Evolutionary conservation across 352 stramenopile species (phyloP).

Genomic region (Globisporangium ultimum): DNA sequence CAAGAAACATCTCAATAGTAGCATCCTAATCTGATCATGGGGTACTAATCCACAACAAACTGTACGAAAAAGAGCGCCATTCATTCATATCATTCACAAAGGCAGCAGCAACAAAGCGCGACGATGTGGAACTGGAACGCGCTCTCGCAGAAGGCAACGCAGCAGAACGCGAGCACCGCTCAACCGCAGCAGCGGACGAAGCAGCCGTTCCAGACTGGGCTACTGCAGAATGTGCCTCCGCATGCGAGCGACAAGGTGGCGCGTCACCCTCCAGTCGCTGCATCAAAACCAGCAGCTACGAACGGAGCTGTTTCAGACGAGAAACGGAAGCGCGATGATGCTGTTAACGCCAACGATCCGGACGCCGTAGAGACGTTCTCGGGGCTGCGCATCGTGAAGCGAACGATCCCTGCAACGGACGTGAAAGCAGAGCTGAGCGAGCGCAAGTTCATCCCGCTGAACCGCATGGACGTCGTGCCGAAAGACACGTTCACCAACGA

Average conservation of each 20-base stretch:
- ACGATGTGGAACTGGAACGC: slow-evolving; percentile 22
- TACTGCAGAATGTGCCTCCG: not conserved
- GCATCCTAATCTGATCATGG: too few relatives aligned
- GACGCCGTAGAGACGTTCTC: slow-evolving; percentile 50
- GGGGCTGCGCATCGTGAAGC: slow-evolving; percentile 47
- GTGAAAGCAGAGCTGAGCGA: slow-evolving; percentile 64
- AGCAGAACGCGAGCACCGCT: slow-evolving; percentile 11
- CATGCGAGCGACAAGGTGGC: not conserved
- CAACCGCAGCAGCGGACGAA: not conserved
- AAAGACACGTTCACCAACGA: slow-evolving; percentile 55
- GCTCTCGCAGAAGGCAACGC: slow-evolving; percentile 15
- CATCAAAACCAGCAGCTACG: too few relatives aligned
- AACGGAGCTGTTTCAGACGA: too few relatives aligned
- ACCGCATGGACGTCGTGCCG: slow-evolving; percentile 49
- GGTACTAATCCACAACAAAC: too few relatives aligned
- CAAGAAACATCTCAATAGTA: too few relatives aligned
- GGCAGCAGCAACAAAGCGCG: not conserved
- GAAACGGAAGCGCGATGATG: slow-evolving; percentile 2
- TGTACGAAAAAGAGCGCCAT: too few relatives aligned
- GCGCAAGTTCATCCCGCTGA: slow-evolving; percentile 61
- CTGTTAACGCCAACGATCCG: slow-evolving; percentile 9
- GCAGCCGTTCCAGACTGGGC: not conserved
- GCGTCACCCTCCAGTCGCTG: not conserved
- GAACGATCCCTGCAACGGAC: slow-evolving; percentile 38
- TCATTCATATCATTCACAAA: too few relatives aligned